Evolutionary conservation across 1,284 basidiomycete genomes (phyloP).

Genomic region (Tilletia horrida): DNA sequence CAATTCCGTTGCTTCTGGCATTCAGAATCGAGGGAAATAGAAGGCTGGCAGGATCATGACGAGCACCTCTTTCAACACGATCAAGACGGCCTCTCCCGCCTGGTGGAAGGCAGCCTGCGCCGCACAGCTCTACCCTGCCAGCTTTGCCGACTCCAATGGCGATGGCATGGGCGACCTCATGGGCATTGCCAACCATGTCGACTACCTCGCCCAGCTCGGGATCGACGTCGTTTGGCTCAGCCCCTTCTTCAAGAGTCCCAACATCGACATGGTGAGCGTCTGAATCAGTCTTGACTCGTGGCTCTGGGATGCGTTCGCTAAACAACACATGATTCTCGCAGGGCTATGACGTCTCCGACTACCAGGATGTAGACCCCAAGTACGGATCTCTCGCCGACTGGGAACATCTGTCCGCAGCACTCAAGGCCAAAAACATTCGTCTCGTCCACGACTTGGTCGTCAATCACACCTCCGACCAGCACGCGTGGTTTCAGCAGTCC

Average conservation of each 20-base stretch:
- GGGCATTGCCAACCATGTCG: slow-evolving; percentile 66
- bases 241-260: slow-evolving; percentile 69
- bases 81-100: slow-evolving; percentile 11
- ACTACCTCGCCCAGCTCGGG: slow-evolving; percentile 69
- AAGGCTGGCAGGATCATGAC: too few relatives aligned
- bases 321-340: neutral
- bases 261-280: slow-evolving; percentile 64
- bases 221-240: slow-evolving; percentile 71
- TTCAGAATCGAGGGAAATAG: too few relatives aligned
- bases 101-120: slow-evolving; percentile 16
- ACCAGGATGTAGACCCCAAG: slow-evolving; percentile 67
- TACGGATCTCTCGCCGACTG: slow-evolving; percentile 74
- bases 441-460: slow-evolving; percentile 76
- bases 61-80: neutral
- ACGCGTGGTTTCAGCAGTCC: slow-evolving; percentile 69
- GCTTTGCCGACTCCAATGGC: slow-evolving; percentile 70
- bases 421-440: slow-evolving; percentile 68
- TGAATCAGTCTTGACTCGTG: too few relatives aligned
- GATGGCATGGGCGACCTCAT: slow-evolving; percentile 73
- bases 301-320: too few relatives aligned
- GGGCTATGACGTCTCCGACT: slow-evolving; percentile 60
- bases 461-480: slow-evolving; percentile 70
- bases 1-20: too few relatives aligned
- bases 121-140: slow-evolving; percentile 66
- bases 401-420: slow-evolving; percentile 64